Evolutionary conservation across 768 basidiomycete species (phyloP), one percentile per base, ranked within the genome.

Genomic region (Stropharia rugosoannulata): DNA sequence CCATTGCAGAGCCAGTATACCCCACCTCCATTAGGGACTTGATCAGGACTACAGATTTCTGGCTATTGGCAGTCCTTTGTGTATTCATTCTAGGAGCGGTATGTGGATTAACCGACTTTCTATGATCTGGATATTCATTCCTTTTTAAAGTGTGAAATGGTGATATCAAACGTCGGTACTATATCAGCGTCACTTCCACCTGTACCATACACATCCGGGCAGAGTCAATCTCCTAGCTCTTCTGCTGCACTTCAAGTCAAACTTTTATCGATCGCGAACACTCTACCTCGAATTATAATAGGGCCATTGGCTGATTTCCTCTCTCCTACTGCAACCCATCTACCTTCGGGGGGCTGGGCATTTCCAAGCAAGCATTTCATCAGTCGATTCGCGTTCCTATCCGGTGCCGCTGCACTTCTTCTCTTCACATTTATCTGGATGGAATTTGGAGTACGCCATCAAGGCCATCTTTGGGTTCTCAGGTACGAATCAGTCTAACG

Each of bases 111-210:
- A 36, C 36, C 15, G 8, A 10, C 7, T 50, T 37, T 36, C 16
- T 36, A 37, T 22, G 25, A 16, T 27, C n/a, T 43, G 39, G 27
- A 27, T 15, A 29, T 15, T 44, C 22, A 16, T 39, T 41, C 40
- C 27, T 47, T 42, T 19, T 56, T 48, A 40, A 53, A 29, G 2
- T 36, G 4, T 55, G 90, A 92, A 68, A 92, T 90, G 89, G 77
- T 93, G 18, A 84, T 93, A 16, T 86, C 89, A 16, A 93, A 91
- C 63, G 85, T 93, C 45, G 90, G 89, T 37, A 84, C 87, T 1
- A 87, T 93, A 49, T 79, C 87, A 12, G 70, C 86, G 4, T 85
- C 90, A 12, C 78, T 91, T 36, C 81, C 84, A 8, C 64, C 70
- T 13, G 49, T 59, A 58, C 13, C 49, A 57, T 39, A 57, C 53